Percentiles rank a stretch among this genome's conserved stretches.
These are phyloP conservation scores for Aspergillus bridgeri DNA, from an alignment of 495 filamentous ascomycete species.

Conservation along the genomic window DNA sequence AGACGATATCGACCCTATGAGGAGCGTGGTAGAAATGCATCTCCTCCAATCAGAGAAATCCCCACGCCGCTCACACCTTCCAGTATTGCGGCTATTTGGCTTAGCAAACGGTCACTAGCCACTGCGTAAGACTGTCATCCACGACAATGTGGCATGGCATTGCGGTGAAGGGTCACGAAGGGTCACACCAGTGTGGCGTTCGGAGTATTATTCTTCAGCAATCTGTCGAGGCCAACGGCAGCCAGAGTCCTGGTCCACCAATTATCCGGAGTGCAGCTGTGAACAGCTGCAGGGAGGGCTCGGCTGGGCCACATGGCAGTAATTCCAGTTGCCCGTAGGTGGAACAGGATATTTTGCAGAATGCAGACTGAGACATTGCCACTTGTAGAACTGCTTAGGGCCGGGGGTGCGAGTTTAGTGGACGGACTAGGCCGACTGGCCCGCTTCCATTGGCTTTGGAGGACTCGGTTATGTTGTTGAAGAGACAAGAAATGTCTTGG, in stretches of 20 bases:
- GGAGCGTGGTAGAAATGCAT: not conserved
- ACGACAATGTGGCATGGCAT: not conserved
- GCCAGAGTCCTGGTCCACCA: not conserved
- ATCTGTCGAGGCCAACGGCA: not conserved
- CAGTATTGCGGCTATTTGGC: not conserved
- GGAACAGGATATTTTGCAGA: not conserved
- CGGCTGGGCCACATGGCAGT: not conserved
- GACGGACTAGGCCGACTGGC: not conserved
- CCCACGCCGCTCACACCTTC: not conserved
- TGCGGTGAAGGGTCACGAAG: not conserved
- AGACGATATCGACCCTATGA: not conserved
- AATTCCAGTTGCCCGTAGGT: not conserved
- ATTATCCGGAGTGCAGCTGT: not conserved
- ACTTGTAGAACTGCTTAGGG: not conserved
- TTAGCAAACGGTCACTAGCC: not conserved
- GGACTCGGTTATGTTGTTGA: not conserved
- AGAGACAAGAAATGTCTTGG: not conserved
- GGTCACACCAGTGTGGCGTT: not conserved
- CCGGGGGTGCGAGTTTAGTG: not conserved
- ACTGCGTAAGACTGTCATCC: not conserved
- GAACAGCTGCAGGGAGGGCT: not conserved
- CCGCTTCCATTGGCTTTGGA: not conserved
- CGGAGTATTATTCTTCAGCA: not conserved
- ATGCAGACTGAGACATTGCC: not conserved
- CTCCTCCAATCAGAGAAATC: not conserved